Evolutionary conservation across 805 yeast species (phyloP).

Genomic region (Candida boidinii): DNA sequence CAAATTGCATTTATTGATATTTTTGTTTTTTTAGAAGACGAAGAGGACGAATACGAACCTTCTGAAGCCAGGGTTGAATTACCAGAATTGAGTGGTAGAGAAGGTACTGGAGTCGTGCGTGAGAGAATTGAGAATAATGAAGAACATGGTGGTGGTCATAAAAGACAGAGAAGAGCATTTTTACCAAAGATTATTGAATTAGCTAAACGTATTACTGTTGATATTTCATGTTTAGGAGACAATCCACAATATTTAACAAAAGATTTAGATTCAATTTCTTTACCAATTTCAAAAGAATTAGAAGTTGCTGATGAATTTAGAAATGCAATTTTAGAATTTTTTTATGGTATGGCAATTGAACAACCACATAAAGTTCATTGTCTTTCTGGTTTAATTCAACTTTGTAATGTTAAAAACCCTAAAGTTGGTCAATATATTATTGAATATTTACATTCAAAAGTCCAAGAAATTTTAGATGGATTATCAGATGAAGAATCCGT

Average conservation of each 20-base stretch:
- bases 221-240: constrained; percentile 55
- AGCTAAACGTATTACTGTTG: constrained; percentile 39
- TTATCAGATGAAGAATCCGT: constrained; percentile 8
- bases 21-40: no score
- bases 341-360: constrained; percentile 66
- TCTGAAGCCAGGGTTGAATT: background rate
- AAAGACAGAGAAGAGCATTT: constrained; percentile 3
- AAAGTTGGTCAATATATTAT: constrained; percentile 61
- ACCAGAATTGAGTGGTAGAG: background rate
- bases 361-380: constrained; percentile 86
- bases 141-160: background rate
- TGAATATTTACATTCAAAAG: constrained; percentile 57
- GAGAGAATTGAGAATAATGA: no score
- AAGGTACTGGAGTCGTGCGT: no score
- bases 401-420: constrained; percentile 55
- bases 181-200: constrained; percentile 20
- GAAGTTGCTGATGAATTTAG: constrained; percentile 55
- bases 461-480: constrained; percentile 44
- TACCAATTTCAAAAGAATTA: constrained; percentile 57
- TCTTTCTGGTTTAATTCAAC: constrained; percentile 58
- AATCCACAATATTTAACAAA: constrained; percentile 24
- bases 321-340: constrained; percentile 48
- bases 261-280: constrained; percentile 57
- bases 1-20: no score
- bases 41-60: constrained; percentile 9